These are phyloP conservation scores for Knoxdaviesia capensis DNA, from an alignment of 2,329 filamentous ascomycete species.

Conservation along the genomic window DNA sequence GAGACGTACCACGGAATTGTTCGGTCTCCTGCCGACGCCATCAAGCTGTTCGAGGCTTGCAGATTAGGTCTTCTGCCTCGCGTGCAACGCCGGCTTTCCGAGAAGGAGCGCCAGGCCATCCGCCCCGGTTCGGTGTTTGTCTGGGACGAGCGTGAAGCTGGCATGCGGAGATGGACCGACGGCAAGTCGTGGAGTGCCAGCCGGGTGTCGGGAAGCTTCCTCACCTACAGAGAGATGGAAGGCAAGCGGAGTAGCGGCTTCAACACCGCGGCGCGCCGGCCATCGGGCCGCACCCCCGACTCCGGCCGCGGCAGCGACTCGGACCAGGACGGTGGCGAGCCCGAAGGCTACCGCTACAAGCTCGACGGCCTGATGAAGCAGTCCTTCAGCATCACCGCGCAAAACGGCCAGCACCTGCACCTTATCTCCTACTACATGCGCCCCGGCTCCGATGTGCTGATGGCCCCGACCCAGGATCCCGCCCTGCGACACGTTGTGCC, in stretches of 20 bases:
- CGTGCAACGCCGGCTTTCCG: constrained; percentile 80
- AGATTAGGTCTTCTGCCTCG: constrained; percentile 72
- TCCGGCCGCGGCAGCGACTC: constrained; percentile 67
- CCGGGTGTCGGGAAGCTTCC: constrained; percentile 87
- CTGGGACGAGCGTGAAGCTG: constrained; percentile 97
- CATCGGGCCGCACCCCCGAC: constrained; percentile 61
- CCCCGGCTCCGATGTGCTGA: constrained; percentile 49
- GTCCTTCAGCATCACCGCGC: constrained; percentile 96
- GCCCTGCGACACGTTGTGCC: constrained; percentile 65
- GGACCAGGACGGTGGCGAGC: constrained; percentile 65
- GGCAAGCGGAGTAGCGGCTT: constrained; percentile 80
- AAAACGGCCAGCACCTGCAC: constrained; percentile 72
- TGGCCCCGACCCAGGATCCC: constrained; percentile 66
- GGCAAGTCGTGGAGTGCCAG: constrained; percentile 99
- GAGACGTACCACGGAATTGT: constrained; percentile 94
- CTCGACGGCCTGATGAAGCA: constrained; percentile 97
- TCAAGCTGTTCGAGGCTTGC: constrained; percentile 97
- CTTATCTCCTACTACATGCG: constrained; percentile 93
- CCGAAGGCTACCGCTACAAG: constrained; percentile 87
- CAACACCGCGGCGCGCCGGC: constrained; percentile 25
- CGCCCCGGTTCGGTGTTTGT: constrained; percentile 95
- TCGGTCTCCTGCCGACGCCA: constrained; percentile 87
- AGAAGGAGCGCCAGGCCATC: constrained; percentile 93
- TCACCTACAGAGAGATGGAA: constrained; percentile 98
- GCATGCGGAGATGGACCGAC: constrained; percentile 96